These are phyloP conservation scores for Trichaptum fuscoviolaceum DNA, from an alignment of 768 basidiomycete genomes.

Conservation along the genomic window DNA sequence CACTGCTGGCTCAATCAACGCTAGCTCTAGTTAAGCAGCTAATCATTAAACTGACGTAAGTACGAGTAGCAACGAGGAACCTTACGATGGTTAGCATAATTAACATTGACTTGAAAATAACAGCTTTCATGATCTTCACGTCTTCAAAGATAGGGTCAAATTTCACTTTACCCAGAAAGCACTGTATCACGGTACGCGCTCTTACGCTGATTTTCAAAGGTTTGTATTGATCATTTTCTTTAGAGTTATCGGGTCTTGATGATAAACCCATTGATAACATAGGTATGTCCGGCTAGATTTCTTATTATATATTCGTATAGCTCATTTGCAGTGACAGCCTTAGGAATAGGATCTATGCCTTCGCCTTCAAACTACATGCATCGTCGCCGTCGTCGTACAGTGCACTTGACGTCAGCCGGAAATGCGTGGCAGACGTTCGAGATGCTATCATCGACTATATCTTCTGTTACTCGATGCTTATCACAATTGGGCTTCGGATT, in stretches of 20 bases:
- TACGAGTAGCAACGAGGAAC: too few species aligned
- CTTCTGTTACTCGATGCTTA: not conserved
- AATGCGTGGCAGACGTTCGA: not conserved
- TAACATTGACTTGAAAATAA: not conserved
- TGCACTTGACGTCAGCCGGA: too few species aligned
- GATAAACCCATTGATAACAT: not conserved
- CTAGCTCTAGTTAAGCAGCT: not conserved
- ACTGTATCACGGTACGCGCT: not conserved
- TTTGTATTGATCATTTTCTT: not conserved
- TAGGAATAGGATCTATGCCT: not conserved
- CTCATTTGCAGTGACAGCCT: not conserved
- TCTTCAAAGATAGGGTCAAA: not conserved
- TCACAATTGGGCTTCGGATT: not conserved
- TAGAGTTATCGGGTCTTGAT: not conserved
- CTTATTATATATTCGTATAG: not conserved
- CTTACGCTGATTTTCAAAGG: not conserved
- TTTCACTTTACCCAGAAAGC: not conserved
- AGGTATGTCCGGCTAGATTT: not conserved
- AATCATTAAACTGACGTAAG: not conserved
- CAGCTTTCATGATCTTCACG: not conserved
- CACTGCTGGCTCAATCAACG: not conserved
- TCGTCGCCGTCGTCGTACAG: not conserved
- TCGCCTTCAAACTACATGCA: too few species aligned
- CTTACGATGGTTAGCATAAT: too few species aligned
- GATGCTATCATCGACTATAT: not conserved